phyloP scores from a whole-genome alignment of 73 alveolate genomes.

The Stentor coeruleus region DNA sequence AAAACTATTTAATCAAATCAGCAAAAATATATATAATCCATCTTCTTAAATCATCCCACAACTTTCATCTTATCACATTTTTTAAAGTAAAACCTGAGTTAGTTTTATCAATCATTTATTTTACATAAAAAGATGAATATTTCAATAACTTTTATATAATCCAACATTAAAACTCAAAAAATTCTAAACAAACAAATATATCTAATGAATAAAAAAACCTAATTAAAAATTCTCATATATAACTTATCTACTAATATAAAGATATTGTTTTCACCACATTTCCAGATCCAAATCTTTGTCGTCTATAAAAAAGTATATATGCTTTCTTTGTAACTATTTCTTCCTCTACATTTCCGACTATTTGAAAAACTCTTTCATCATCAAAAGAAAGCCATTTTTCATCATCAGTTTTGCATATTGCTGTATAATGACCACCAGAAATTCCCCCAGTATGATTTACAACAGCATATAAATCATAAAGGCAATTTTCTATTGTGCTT shows the following conservation, averaged over 20 bases:
- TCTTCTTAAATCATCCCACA: too few species aligned
- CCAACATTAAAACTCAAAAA: too few species aligned
- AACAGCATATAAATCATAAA: constrained; percentile 29
- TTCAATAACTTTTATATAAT: too few species aligned
- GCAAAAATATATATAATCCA: too few species aligned
- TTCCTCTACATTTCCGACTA: not conserved
- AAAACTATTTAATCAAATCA: too few species aligned
- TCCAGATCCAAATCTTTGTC: constrained; percentile 10
- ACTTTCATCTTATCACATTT: too few species aligned
- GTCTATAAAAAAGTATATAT: constrained; percentile 9
- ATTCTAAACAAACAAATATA: too few species aligned
- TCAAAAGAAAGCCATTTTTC: constrained; percentile 9
- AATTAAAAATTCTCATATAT: too few species aligned
- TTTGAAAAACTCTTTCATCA: constrained; percentile 3
- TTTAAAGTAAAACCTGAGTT: too few species aligned
- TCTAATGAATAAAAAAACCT: too few species aligned
- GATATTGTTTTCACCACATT: constrained; percentile 22
- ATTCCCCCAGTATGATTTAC: constrained; percentile 25
- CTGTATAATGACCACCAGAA: constrained; percentile 19
- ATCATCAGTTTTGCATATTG: not conserved
- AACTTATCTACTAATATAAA: not conserved
- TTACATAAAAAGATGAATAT: too few species aligned
- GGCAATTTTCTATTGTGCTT: not conserved
- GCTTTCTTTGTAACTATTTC: constrained; percentile 24
- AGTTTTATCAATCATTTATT: too few species aligned